These are phyloP conservation scores for Saccharomycopsis javanensis DNA, from an alignment of 805 yeast species.

Conservation along the genomic window DNA sequence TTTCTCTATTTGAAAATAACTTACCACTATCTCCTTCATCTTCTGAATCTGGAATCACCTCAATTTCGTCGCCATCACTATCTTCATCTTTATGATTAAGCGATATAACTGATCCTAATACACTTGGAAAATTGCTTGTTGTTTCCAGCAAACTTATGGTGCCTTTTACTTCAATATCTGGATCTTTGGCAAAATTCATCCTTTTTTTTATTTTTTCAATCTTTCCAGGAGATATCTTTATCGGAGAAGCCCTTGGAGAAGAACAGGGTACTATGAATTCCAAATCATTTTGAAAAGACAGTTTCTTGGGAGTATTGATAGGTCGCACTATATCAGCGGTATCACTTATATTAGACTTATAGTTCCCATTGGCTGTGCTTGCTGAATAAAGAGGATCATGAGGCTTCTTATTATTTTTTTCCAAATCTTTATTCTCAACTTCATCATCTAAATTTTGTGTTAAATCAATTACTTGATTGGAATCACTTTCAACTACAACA, in stretches of 20 bases:
- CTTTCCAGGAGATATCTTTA: slow-evolving; percentile 6
- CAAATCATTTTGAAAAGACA: not conserved
- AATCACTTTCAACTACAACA: not conserved
- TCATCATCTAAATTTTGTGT: not conserved
- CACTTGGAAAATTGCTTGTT: not conserved
- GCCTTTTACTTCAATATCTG: not conserved
- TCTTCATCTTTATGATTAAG: not conserved
- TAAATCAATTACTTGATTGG: not conserved
- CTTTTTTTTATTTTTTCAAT: not conserved
- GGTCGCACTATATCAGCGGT: not conserved
- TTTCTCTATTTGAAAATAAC: not conserved
- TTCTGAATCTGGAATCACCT: slow-evolving; percentile 2
- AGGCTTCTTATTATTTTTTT: not conserved
- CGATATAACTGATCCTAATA: not conserved
- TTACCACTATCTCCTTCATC: not conserved
- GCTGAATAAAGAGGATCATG: not conserved
- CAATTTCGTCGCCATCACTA: not conserved
- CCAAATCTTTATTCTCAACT: not conserved
- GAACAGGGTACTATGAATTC: slow-evolving; percentile 15
- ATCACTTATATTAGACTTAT: not conserved
- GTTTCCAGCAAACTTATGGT: not conserved
- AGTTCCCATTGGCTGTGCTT: not conserved
- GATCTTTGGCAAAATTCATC: slow-evolving; percentile 1
- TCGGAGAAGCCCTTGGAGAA: slow-evolving; percentile 17
- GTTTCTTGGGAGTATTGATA: not conserved